These are phyloP conservation scores for Rhizodiscina lignyota DNA, from an alignment of 495 filamentous ascomycete genomes.

Conservation along the genomic window DNA sequence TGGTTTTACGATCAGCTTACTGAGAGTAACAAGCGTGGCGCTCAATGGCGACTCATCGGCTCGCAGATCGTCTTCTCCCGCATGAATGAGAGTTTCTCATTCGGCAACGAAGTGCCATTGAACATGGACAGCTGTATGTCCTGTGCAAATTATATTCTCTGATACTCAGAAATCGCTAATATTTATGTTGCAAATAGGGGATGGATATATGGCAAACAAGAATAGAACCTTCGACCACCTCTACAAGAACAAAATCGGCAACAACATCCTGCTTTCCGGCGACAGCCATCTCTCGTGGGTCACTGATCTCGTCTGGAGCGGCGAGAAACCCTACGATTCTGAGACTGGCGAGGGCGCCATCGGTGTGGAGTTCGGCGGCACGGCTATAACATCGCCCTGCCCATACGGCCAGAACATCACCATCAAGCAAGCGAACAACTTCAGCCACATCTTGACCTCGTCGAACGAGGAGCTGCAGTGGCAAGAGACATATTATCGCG, in stretches of 20 bases:
- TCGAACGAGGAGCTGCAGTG: conserved; percentile 46
- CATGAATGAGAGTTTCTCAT: conserved; percentile 29
- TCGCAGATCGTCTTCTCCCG: conserved; percentile 43
- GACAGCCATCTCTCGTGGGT: conserved; percentile 50
- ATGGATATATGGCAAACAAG: conserved; percentile 45
- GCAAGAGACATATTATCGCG: conserved; percentile 51
- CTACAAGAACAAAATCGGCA: conserved; percentile 42
- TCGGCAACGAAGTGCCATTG: conserved; percentile 30
- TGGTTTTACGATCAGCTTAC: conserved; percentile 50
- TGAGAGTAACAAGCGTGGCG: conserved; percentile 31
- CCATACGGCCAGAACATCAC: conserved; percentile 32
- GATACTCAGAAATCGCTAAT: too few relatives aligned
- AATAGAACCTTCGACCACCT: conserved; percentile 43
- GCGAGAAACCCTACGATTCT: conserved; percentile 35
- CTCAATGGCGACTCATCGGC: conserved; percentile 48
- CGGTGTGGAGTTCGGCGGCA: conserved; percentile 50
- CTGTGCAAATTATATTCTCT: too few relatives aligned
- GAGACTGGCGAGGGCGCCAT: conserved; percentile 38
- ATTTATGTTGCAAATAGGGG: too few relatives aligned
- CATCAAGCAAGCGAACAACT: conserved; percentile 23
- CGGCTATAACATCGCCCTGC: conserved; percentile 38
- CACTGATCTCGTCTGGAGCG: conserved; percentile 47
- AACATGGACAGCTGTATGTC: conserved; percentile 48
- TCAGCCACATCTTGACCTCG: conserved; percentile 25
- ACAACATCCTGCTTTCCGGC: conserved; percentile 50